A percentile compares a stretch with the other conserved stretches of the same genome.
Evolutionary conservation across 1,284 basidiomycete genomes (phyloP).

Genomic region (Irpex rosettiformis): DNA sequence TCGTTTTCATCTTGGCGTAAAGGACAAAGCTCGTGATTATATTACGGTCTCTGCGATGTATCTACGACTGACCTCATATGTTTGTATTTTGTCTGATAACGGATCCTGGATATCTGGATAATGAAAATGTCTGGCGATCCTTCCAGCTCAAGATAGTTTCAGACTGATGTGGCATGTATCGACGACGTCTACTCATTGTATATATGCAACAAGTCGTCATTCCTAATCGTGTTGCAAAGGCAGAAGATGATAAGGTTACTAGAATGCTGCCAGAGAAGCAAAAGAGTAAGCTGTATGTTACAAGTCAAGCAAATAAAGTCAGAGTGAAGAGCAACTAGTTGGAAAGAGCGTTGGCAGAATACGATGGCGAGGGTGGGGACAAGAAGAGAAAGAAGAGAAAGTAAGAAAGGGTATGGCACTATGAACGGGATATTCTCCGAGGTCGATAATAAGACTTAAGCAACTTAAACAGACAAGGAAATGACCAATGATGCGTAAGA

Average conservation of each 20-base stretch:
- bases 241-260: background rate
- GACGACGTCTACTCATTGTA: background rate
- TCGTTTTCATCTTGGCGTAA: constrained; percentile 76
- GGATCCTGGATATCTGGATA: background rate
- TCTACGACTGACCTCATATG: background rate
- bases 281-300: background rate
- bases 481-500: background rate
- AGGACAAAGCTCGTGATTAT: constrained; percentile 25
- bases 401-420: constrained; percentile 1
- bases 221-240: background rate
- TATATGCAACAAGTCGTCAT: constrained; percentile 3
- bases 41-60: background rate
- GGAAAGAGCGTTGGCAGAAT: background rate
- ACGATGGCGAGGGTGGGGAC: background rate
- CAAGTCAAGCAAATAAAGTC: background rate
- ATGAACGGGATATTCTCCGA: background rate
- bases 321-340: constrained; percentile 1
- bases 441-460: background rate
- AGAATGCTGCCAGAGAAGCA: background rate
- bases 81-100: background rate
- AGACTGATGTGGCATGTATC: background rate
- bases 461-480: background rate
- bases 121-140: background rate
- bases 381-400: background rate
- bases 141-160: background rate